Base-by-base conservation (phyloP, 352 stramenopile species). In the Aphanomyces stellatus region DNA sequence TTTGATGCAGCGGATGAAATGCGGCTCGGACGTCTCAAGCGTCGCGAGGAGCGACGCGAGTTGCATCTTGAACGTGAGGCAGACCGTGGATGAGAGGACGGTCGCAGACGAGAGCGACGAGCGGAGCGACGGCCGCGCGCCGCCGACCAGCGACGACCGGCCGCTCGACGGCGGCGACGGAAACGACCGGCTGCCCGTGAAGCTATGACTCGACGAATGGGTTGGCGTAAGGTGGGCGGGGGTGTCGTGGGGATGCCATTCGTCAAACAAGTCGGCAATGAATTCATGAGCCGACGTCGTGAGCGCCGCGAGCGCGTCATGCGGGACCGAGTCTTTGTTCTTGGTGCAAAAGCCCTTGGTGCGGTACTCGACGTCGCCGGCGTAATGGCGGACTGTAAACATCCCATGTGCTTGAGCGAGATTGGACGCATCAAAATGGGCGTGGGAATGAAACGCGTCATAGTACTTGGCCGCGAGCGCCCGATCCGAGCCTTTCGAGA, bases 41-140 rank as follows among this genome's bases (percentile, higher is more conserved):
- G 97, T 95, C 1, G 93, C 86, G 13, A 99, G 78, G 53, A 99
- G 82, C 13, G 88, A 84, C 28, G 71, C 85, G 1, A 99, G 75
- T 62, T 99, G 96, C 28, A 74, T 91, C 53, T 95, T 95, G 78
- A 99, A 99, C 73, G 99, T 87, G 15, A 82, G 68, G 1, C 90
- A 82, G 7, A 95, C 86, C 3, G 86, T 95, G 4, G 84, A 88
- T 11, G 86, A 91, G 79, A 65, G 71, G 70, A 5, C 77, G 76
- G 51, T 78, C 74, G 4, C 74, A 76, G 55, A 87, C 40, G 31
- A 80, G 0, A 82, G 76, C 15, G 81, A 51, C 74, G 88, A 79
- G 68, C 78, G 91, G 10, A 76, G 93, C 66, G 82, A 91, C 49
- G 88, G 84, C 37, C 80, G 80, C 1, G 17, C 11, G 7, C 49